A percentile compares a stretch with the other conserved stretches of the same genome.
Conservation (phyloP, 176 grass and related monocot species). For the Urochloa ruziziensis region DNA sequence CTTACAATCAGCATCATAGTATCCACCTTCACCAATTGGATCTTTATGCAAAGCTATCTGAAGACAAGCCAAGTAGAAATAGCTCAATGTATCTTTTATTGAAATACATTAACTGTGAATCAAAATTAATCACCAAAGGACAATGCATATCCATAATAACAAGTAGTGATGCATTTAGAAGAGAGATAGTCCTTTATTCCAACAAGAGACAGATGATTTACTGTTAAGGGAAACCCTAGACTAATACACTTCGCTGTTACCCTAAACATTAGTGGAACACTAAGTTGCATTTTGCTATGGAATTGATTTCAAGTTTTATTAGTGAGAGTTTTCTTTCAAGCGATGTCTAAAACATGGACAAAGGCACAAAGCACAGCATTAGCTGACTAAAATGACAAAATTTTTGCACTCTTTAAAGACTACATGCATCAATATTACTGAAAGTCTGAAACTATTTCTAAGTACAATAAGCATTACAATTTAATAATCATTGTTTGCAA, state of each 20-base stretch:
- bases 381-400: background rate
- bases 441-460: background rate
- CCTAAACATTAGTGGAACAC: background rate
- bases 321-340: background rate
- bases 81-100: background rate
- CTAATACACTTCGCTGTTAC: too few relatives aligned
- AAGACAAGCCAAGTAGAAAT: constrained; percentile 15
- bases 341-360: background rate
- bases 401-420: background rate
- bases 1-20: constrained; percentile 17
- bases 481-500: background rate
- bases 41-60: constrained; percentile 37
- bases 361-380: background rate
- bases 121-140: constrained; percentile 15
- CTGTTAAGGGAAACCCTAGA: too few relatives aligned
- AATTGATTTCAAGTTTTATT: background rate
- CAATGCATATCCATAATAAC: background rate
- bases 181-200: background rate
- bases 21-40: constrained; percentile 49
- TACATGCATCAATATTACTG: background rate
- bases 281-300: background rate
- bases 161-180: background rate
- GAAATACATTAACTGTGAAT: background rate
- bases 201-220: background rate
- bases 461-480: background rate